Percentiles rank a stretch among this genome's conserved stretches.
These are phyloP conservation scores for Lentinus tigrinus DNA, from an alignment of 768 basidiomycete species.

Conservation along the genomic window DNA sequence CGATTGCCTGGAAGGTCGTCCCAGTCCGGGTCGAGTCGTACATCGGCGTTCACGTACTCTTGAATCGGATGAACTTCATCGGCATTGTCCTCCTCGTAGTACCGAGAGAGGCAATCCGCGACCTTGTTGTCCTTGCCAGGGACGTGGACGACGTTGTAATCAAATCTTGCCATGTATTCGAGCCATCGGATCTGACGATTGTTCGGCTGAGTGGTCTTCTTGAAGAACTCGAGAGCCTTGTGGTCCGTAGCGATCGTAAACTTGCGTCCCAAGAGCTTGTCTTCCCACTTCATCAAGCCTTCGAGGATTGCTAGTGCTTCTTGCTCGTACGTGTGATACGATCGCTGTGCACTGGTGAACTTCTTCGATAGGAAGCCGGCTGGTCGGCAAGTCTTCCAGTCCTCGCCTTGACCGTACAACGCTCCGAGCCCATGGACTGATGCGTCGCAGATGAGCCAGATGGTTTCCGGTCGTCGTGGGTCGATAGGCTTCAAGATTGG, in stretches of 20 bases:
- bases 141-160: slow-evolving; percentile 28
- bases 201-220: slow-evolving; percentile 18
- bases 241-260: slow-evolving; percentile 31
- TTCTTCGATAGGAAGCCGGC: slow-evolving; percentile 31
- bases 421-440: slow-evolving; percentile 20
- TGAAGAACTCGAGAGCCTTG: slow-evolving; percentile 28
- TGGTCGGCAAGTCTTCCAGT: slow-evolving; percentile 25
- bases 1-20: not conserved
- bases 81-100: slow-evolving; percentile 29
- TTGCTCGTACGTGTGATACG: slow-evolving; percentile 24
- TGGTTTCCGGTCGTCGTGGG: not conserved
- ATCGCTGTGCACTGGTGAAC: slow-evolving; percentile 26
- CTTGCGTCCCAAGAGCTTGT: slow-evolving; percentile 27
- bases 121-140: slow-evolving; percentile 29
- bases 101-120: slow-evolving; percentile 29
- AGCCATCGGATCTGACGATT: slow-evolving; percentile 29
- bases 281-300: slow-evolving; percentile 31
- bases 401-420: slow-evolving; percentile 26
- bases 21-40: slow-evolving; percentile 5
- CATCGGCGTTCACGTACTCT: slow-evolving; percentile 1
- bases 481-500: slow-evolving; percentile 21
- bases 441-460: slow-evolving; percentile 25
- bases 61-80: not conserved
- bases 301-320: slow-evolving; percentile 17
- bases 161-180: slow-evolving; percentile 30